Conservation (phyloP, 2,329 filamentous ascomycete genomes). For the Beauveria sp. region DNA sequence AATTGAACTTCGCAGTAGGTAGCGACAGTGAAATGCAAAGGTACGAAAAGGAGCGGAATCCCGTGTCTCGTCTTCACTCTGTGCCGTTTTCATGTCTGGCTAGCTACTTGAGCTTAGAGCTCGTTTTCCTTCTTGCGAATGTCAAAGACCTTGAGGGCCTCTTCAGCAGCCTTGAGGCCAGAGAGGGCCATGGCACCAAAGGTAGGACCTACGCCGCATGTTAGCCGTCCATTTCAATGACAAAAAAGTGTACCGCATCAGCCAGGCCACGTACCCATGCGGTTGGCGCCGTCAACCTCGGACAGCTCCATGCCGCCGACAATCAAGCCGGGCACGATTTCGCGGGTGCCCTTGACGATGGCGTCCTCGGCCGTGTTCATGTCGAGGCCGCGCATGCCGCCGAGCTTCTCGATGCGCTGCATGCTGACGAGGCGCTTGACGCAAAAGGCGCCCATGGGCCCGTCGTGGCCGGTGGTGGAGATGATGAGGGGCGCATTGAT, state of each 20-base stretch:
- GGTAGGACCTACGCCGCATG: slow-evolving; percentile 47
- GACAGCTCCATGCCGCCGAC: slow-evolving; percentile 93
- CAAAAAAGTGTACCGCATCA: background rate
- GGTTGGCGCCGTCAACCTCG: slow-evolving; percentile 83
- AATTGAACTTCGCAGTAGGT: background rate
- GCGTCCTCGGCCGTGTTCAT: slow-evolving; percentile 90
- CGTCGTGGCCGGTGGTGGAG: slow-evolving; percentile 86
- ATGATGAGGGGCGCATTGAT: slow-evolving; percentile 88
- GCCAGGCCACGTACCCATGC: slow-evolving; percentile 57
- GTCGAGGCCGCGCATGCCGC: slow-evolving; percentile 87
- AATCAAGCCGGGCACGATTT: slow-evolving; percentile 80
- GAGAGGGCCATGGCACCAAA: slow-evolving; percentile 85
- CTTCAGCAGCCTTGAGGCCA: slow-evolving; percentile 87
- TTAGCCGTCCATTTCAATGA: slow-evolving; percentile 34
- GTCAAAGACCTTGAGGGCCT: slow-evolving; percentile 71
- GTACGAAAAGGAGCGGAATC: background rate
- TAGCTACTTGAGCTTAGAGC: slow-evolving; percentile 30
- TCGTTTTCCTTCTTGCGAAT: slow-evolving; percentile 69
- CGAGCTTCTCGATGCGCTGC: slow-evolving; percentile 73
- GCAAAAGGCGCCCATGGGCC: slow-evolving; percentile 81
- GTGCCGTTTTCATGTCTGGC: background rate
- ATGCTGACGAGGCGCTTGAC: slow-evolving; percentile 89
- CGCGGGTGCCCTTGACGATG: slow-evolving; percentile 85
- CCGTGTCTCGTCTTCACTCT: background rate
- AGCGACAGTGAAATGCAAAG: slow-evolving; percentile 6